Base-by-base conservation (phyloP, 1,284 basidiomycete genomes). In the Rhizopogon parksii region DNA sequence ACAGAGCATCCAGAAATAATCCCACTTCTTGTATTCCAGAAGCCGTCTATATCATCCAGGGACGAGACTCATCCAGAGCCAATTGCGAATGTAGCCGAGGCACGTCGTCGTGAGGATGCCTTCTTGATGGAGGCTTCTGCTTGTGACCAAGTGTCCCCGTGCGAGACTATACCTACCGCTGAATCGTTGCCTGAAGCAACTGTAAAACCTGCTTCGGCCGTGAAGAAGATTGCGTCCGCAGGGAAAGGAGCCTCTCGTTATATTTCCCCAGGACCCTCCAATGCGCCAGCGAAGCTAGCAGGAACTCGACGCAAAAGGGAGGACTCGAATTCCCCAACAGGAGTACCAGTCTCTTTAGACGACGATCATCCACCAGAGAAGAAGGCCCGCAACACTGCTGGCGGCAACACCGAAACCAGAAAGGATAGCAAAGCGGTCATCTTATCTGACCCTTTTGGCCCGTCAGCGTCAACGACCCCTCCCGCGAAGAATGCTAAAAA, bases 231-330 rank as follows among this genome's bases (percentile, higher is more conserved):
- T 14, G 8, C 17, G 40, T 15, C 15, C 17, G 4, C 27, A 30
- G 27, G 11, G 3, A 19, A n/a, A 24, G 43, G 21, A 25, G 14
- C 37, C 15, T 27, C n/a, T 40, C 49, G 21, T 15, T 12, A 25
- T 17, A 15, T 32, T 15, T 39, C 15, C 15, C 25, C 42, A 49
- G 50, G 17, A 49, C 17, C 21, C 34, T n/a, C 40, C 40, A 24
- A 24, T 24, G 4, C 38, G 4, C 52, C 49, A 4, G 36, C 40
- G 1, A 66, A 53, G 40, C 35, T 60, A 32, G 51, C 54, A 25
- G 65, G 67, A 34, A 62, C 12, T 21, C 65, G 65, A 40, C 57
- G 66, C 53, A 64, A 68, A 42, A 56, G 66, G 39, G 62, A 68
- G 24, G 17, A 15, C 7, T 36, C 15, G 15, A 52, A 50, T 30